phyloP scores from a whole-genome alignment of 192 early-diverging fungal genomes.

The Linnemannia zychae region DNA sequence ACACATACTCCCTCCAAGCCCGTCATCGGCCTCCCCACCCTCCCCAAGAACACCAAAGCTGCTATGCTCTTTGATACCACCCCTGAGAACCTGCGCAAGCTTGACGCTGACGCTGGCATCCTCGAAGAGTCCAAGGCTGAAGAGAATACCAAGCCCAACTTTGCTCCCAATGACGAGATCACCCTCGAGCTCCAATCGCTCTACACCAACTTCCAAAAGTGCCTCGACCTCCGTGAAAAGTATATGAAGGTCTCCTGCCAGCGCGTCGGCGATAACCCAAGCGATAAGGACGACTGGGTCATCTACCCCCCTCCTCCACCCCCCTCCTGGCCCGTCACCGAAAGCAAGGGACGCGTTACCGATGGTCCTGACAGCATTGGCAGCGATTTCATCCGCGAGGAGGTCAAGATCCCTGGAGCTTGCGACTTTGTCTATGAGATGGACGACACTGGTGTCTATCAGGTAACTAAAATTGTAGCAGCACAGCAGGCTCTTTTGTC shows the following conservation, averaged over 20 bases:
- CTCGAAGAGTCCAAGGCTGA: conserved; percentile 51
- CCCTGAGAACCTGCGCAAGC: conserved; percentile 53
- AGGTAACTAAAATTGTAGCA: conserved; percentile 54
- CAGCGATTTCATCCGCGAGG: conserved; percentile 52
- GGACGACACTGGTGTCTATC: conserved; percentile 75
- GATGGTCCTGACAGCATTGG: conserved; percentile 54
- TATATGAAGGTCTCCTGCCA: conserved; percentile 89
- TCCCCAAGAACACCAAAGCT: conserved; percentile 16
- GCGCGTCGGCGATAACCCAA: conserved; percentile 87
- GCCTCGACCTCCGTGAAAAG: conserved; percentile 87
- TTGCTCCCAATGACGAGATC: conserved; percentile 50
- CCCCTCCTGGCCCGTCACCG: conserved; percentile 74
- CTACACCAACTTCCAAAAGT: conserved; percentile 76
- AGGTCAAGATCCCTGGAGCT: conserved; percentile 39
- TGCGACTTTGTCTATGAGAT: conserved; percentile 65
- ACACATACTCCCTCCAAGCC: conserved; percentile 57
- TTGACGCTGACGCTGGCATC: conserved; percentile 48
- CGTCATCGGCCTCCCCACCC: conserved; percentile 6
- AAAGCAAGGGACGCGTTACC: conserved; percentile 54
- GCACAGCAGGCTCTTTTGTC: background rate
- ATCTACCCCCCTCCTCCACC: conserved; percentile 93
- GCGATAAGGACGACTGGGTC: conserved; percentile 82
- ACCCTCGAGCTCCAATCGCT: conserved; percentile 74
- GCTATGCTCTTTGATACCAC: conserved; percentile 48
- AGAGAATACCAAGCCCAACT: conserved; percentile 56